phyloP scores from a whole-genome alignment of 2,329 filamentous ascomycete genomes.

The Xylaria polymorpha region DNA sequence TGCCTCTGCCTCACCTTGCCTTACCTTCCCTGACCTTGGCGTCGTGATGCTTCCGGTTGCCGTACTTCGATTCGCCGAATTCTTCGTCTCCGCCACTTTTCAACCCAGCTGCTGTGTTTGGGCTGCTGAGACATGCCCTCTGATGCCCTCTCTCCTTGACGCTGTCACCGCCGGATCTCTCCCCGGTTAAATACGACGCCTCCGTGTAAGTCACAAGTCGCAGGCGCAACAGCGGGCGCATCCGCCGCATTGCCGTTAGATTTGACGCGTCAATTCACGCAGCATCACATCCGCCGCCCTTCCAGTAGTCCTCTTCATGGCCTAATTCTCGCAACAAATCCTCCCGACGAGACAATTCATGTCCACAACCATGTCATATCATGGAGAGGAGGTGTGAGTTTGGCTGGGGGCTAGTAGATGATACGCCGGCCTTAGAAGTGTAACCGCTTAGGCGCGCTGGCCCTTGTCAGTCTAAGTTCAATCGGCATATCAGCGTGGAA shows the following conservation, averaged over 20 bases:
- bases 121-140: constrained; percentile 10
- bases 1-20: background rate
- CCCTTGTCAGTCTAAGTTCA: constrained; percentile 14
- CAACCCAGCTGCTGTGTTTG: constrained; percentile 2
- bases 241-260: constrained; percentile 21
- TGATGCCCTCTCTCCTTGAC: background rate
- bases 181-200: constrained; percentile 19
- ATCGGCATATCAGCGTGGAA: constrained; percentile 24
- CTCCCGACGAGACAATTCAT: background rate
- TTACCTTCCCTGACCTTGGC: background rate
- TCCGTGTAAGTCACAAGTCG: constrained; percentile 11
- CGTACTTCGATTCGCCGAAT: constrained; percentile 7
- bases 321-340: constrained; percentile 1
- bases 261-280: constrained; percentile 19
- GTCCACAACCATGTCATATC: constrained; percentile 5
- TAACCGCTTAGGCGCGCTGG: constrained; percentile 7
- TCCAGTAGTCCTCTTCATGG: constrained; percentile 8
- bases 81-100: background rate
- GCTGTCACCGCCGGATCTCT: constrained; percentile 11
- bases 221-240: constrained; percentile 13
- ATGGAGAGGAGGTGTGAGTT: constrained; percentile 29
- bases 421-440: constrained; percentile 19
- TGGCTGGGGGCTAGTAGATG: constrained; percentile 30
- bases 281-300: constrained; percentile 8
- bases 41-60: constrained; percentile 27